Evolutionary conservation across 2,329 filamentous ascomycete species (phyloP).

Genomic region (Colletotrichum acutatum): DNA sequence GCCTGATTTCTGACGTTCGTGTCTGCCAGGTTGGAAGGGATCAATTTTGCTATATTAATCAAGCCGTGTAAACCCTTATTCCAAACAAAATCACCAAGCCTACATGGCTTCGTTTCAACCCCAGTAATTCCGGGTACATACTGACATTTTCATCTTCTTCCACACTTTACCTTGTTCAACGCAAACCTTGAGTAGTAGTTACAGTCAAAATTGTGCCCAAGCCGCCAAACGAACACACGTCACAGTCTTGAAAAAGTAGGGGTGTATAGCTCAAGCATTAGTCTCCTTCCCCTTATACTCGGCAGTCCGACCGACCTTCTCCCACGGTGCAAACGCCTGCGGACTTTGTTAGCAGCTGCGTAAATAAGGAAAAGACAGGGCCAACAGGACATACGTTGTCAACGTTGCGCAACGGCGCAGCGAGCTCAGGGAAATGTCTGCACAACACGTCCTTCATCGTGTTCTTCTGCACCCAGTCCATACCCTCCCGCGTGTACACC

Average conservation of each 20-base stretch:
- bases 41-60: too few relatives aligned
- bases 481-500: conserved; percentile 53
- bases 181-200: not conserved
- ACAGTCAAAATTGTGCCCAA: not conserved
- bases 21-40: too few relatives aligned
- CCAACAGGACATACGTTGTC: not conserved
- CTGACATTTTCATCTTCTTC: not conserved
- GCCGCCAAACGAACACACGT: not conserved
- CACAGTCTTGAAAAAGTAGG: not conserved
- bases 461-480: conserved; percentile 54
- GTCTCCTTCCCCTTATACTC: not conserved
- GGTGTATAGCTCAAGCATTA: not conserved
- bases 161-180: not conserved
- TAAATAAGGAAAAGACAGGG: not conserved
- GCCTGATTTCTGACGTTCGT: too few relatives aligned
- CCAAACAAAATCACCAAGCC: too few relatives aligned
- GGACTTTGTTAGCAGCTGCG: not conserved
- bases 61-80: too few relatives aligned
- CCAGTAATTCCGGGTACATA: not conserved
- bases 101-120: too few relatives aligned
- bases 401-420: not conserved
- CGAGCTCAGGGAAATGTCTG: conserved; percentile 55
- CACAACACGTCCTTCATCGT: conserved; percentile 55
- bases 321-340: not conserved
- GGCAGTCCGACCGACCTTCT: not conserved